Evolutionary conservation across 164 flowering plant genomes (phyloP).

Genomic region (Annona squamosa): DNA sequence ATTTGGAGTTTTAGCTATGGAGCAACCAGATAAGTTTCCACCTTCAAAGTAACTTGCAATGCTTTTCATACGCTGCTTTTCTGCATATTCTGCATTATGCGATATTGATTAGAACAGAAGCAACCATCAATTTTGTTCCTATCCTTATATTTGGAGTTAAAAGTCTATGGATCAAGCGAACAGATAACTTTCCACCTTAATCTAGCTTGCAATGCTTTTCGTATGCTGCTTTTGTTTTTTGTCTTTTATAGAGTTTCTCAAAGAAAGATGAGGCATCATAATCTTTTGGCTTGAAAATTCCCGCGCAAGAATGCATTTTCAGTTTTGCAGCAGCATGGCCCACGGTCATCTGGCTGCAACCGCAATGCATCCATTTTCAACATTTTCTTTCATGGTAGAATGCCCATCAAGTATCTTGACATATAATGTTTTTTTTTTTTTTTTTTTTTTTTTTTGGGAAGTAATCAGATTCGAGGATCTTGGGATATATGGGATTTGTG

Average conservation of each 20-base stretch:
- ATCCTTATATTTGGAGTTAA: background rate
- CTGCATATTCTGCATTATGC: no score
- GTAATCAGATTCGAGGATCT: no score
- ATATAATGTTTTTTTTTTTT: no score
- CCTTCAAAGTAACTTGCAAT: no score
- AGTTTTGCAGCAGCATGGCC: background rate
- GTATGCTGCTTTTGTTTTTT: background rate
- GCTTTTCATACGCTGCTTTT: no score
- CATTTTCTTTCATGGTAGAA: no score
- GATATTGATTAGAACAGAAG: background rate
- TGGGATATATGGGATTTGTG: no score
- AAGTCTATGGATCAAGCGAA: background rate
- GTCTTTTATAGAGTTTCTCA: background rate
- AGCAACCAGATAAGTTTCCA: no score
- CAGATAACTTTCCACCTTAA: background rate
- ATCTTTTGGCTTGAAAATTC: background rate
- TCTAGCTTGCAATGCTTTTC: background rate
- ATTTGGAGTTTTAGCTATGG: no score
- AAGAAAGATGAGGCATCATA: background rate
- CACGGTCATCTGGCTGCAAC: background rate
- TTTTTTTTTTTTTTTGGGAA: no score
- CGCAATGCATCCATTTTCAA: background rate
- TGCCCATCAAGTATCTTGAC: no score
- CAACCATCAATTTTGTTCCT: background rate
- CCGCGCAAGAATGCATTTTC: background rate